These are phyloP conservation scores for Volvox reticuliferus DNA, from an alignment of 139 green algal species.

Conservation along the genomic window DNA sequence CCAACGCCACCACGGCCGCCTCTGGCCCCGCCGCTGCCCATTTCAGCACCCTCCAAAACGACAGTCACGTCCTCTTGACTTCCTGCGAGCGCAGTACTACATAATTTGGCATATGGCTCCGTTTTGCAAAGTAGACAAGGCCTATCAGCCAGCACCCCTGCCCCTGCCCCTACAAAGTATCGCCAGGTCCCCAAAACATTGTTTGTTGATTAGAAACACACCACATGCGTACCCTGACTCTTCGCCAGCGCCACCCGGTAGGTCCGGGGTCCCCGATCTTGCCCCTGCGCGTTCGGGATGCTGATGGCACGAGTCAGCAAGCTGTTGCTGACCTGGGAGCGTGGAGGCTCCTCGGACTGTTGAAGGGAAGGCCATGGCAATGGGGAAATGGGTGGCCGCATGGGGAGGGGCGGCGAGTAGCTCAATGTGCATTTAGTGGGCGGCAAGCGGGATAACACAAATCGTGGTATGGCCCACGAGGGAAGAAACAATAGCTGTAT, in stretches of 20 bases:
- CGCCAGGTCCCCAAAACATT: no score
- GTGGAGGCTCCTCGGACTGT: not conserved
- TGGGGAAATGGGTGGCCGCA: no score
- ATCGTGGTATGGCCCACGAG: no score
- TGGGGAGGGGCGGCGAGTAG: no score
- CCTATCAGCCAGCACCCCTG: no score
- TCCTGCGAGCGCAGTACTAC: not conserved
- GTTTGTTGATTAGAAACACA: no score
- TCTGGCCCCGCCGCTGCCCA: not conserved
- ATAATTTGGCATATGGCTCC: not conserved
- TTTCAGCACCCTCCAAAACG: constrained; percentile 25
- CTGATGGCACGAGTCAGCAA: constrained; percentile 18
- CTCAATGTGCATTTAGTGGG: no score
- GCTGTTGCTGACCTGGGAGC: not conserved
- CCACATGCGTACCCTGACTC: not conserved
- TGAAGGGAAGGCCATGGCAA: no score
- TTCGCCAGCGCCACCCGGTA: constrained; percentile 22
- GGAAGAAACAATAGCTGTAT: no score
- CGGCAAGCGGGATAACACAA: no score
- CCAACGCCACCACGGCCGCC: not conserved
- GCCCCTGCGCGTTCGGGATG: not conserved
- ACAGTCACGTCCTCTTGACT: constrained; percentile 37
- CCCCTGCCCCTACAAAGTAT: no score
- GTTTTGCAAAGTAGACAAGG: no score
- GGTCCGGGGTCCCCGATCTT: constrained; percentile 1